A percentile compares a stretch with the other conserved stretches of the same genome.
These are phyloP conservation scores for Rhodosporidiobolus sp. DNA, from an alignment of 768 basidiomycete genomes.

Conservation along the genomic window DNA sequence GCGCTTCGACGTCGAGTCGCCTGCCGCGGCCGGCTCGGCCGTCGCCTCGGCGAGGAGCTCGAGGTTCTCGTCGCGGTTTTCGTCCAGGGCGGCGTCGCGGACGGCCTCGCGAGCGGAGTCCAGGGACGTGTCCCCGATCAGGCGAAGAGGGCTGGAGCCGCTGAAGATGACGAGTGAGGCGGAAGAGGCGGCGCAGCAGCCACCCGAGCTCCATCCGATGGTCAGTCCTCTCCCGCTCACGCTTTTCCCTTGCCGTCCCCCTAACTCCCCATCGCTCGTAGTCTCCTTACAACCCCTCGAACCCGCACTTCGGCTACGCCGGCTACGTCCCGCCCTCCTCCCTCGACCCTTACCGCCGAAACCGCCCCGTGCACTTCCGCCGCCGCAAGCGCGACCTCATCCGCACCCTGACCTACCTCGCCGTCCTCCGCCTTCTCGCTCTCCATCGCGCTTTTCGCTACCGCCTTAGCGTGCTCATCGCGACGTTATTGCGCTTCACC, in stretches of 20 bases:
- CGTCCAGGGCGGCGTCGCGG: conserved; percentile 8
- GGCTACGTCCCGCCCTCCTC: conserved; percentile 26
- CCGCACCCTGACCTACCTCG: conserved; percentile 43
- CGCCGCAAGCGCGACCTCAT: conserved; percentile 43
- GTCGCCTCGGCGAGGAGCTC: conserved; percentile 22
- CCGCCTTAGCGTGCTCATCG: conserved; percentile 21
- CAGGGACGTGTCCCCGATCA: conserved; percentile 17
- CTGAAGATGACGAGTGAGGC: background rate
- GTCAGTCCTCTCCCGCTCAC: background rate
- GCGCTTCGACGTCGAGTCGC: background rate
- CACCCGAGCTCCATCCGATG: background rate
- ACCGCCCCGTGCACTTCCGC: conserved; percentile 32
- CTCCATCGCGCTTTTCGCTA: conserved; percentile 33
- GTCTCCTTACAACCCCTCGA: conserved; percentile 42
- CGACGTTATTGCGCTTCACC: background rate
- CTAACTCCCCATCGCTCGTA: background rate
- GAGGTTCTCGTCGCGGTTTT: conserved; percentile 24
- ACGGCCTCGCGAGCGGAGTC: background rate
- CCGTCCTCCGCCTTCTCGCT: conserved; percentile 42
- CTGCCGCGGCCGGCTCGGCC: background rate
- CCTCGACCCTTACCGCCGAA: conserved; percentile 27
- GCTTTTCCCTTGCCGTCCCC: background rate
- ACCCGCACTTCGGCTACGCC: conserved; percentile 43
- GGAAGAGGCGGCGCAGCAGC: background rate
- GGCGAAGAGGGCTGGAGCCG: conserved; percentile 18